phyloP scores from a whole-genome alignment of 257 asterid genomes.

The Solanum appendiculatum region DNA sequence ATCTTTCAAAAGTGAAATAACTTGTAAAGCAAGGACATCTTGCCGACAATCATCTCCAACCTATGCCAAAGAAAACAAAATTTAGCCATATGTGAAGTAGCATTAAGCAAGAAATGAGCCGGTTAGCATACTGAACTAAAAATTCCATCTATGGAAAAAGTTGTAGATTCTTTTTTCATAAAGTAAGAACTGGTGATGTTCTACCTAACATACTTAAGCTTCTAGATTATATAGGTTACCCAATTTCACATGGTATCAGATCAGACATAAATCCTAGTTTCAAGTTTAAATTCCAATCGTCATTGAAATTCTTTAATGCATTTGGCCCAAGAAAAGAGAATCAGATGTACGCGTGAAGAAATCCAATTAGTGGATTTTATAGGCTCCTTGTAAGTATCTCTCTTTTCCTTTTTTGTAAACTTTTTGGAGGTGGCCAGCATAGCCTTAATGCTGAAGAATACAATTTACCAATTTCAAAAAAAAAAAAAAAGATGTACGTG shows the following conservation, averaged over 20 bases:
- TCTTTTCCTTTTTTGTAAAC: too few relatives aligned
- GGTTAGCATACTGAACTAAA: neutral
- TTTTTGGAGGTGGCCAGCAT: too few relatives aligned
- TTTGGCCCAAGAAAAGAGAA: neutral
- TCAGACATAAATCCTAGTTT: neutral
- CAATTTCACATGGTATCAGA: neutral
- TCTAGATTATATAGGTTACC: neutral
- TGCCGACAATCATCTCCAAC: conserved; percentile 99
- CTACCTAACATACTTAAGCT: neutral
- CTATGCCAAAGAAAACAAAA: conserved; percentile 30
- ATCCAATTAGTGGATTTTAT: too few relatives aligned
- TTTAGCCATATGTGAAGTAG: conserved; percentile 13
- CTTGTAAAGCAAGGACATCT: conserved; percentile 98
- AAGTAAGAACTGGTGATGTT: neutral
- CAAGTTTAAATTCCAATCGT: neutral
- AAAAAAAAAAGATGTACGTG: neutral
- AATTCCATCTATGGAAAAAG: neutral
- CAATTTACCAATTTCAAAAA: too few relatives aligned
- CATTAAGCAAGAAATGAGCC: neutral
- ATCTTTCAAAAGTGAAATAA: conserved; percentile 92
- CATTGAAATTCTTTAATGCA: neutral
- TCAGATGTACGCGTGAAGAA: neutral
- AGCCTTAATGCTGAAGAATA: too few relatives aligned
- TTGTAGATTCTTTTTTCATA: neutral
- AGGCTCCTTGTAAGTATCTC: too few relatives aligned